phyloP scores from a whole-genome alignment of 1,284 basidiomycete genomes.

The Ustilago lituana region DNA sequence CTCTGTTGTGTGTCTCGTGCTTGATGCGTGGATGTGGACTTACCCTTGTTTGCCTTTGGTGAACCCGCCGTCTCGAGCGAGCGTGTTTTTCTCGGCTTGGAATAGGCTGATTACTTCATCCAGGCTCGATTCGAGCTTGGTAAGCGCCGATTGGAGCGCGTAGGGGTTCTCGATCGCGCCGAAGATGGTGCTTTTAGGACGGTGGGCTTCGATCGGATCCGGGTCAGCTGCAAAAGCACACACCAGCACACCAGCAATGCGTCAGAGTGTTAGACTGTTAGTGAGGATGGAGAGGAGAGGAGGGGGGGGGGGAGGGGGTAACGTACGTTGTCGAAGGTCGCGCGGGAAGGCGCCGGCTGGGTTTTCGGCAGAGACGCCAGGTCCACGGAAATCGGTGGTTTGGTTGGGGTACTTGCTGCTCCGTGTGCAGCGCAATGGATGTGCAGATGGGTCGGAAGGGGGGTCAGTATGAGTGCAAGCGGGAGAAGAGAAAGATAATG shows the following conservation, averaged over 20 bases:
- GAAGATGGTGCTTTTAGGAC: conserved; percentile 48
- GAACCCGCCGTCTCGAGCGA: conserved; percentile 51
- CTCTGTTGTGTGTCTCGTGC: too few species aligned
- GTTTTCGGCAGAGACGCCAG: conserved; percentile 42
- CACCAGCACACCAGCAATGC: too few species aligned
- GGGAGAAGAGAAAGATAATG: neutral
- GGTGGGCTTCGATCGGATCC: conserved; percentile 31
- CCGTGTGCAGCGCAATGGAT: neutral
- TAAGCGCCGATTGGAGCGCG: conserved; percentile 52
- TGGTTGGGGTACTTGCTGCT: conserved; percentile 43
- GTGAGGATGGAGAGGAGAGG: neutral
- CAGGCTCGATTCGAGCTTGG: conserved; percentile 47
- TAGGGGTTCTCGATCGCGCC: conserved; percentile 59
- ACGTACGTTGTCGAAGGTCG: conserved; percentile 35
- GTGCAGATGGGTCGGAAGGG: too few species aligned
- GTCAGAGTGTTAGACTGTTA: neutral
- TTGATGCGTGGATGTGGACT: too few species aligned
- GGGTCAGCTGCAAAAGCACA: too few species aligned
- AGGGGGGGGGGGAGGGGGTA: neutral
- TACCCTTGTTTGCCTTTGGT: conserved; percentile 58
- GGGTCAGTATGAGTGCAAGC: too few species aligned
- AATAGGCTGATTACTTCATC: conserved; percentile 59
- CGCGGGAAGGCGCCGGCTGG: conserved; percentile 48
- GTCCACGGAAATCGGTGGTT: conserved; percentile 37
- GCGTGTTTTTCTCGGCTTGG: conserved; percentile 56